Base-by-base conservation (phyloP, 2,329 filamentous ascomycete genomes). In the Fusarium sp. region DNA sequence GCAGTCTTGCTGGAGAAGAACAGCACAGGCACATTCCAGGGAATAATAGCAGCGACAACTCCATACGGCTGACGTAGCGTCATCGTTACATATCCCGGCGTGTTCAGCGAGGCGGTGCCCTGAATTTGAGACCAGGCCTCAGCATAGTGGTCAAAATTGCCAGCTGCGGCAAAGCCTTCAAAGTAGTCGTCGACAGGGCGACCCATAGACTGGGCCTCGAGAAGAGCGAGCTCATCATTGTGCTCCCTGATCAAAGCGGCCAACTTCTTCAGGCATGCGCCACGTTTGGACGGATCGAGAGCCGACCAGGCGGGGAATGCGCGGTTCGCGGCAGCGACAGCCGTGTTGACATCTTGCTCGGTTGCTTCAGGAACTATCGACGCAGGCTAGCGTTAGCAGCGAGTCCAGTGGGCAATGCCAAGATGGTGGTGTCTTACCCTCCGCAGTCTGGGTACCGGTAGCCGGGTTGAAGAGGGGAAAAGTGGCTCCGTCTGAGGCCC, bases 11-110 rank as follows among this genome's bases (percentile, higher is more conserved):
- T 79, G 0, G 80, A 81, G 31, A 88, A 82, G 70, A 87, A 85
- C 2, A 85, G 64, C 4, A 89, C 73, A 0, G 88, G 85, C 1
- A 83, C 84, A 70, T 91, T 90, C 88, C 89, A 91, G 0, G 89
- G 89, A 60, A 90, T 88, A 63, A 91, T 91, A n/a, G 82, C 83
- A 2, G 84, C 89, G 0, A 84, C 85, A 3, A 89, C 87, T n/a
- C 88, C 87, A 47, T 83, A 85, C 0, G 88, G 88, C 77, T 89
- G 86, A 16, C 84, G 83, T 0, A 87, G 74, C 18, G 85, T 85
- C 79, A 89, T 78, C 63, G 79, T 85, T 16, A 88, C 71, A 65
- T 83, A 82, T 5, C 86, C 86, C 1, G 87, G 86, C 0, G 85
- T 88, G 74, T 88, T 85, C 33, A 88, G 75, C 61, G 83, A 85